A percentile compares a stretch with the other conserved stretches of the same genome.
phyloP scores from a whole-genome alignment of 345 rosid genomes.

The Rhizophora mangle region DNA sequence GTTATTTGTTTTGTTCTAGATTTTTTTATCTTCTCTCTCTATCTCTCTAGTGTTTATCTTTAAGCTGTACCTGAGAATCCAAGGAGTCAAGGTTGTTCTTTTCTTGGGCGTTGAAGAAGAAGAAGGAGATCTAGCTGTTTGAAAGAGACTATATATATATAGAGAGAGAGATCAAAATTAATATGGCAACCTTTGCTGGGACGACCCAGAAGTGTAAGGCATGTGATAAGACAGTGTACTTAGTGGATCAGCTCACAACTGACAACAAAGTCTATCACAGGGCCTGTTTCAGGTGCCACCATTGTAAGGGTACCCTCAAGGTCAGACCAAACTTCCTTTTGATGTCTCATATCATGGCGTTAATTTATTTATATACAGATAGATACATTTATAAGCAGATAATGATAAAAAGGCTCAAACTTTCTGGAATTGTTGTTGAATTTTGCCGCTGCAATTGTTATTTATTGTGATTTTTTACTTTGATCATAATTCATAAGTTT shows the following conservation, averaged over 20 bases:
- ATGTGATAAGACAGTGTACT: slow-evolving; percentile 52
- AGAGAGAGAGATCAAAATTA: not conserved
- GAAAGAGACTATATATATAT: too few relatives aligned
- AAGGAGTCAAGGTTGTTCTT: not conserved
- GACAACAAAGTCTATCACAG: slow-evolving; percentile 44
- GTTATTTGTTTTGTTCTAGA: not conserved
- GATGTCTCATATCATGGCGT: not conserved
- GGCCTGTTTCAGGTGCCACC: slow-evolving; percentile 52
- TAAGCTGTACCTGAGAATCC: too few relatives aligned
- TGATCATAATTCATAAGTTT: not conserved
- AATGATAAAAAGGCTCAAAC: not conserved
- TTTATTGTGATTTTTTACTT: not conserved
- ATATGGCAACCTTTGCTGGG: slow-evolving; percentile 46
- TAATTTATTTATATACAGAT: not conserved
- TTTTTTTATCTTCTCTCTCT: not conserved
- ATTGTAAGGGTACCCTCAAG: slow-evolving; percentile 53
- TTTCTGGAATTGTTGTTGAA: not conserved
- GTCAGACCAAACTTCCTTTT: slow-evolving; percentile 9
- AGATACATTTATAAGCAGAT: not conserved
- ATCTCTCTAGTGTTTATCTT: too few relatives aligned
- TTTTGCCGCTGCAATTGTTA: not conserved
- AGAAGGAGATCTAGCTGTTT: not conserved
- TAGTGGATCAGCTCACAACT: slow-evolving; percentile 47
- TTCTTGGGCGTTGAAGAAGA: not conserved
- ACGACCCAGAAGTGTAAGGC: slow-evolving; percentile 53